phyloP scores from a whole-genome alignment of 257 asterid species.

The Anisodus tanguticus region DNA sequence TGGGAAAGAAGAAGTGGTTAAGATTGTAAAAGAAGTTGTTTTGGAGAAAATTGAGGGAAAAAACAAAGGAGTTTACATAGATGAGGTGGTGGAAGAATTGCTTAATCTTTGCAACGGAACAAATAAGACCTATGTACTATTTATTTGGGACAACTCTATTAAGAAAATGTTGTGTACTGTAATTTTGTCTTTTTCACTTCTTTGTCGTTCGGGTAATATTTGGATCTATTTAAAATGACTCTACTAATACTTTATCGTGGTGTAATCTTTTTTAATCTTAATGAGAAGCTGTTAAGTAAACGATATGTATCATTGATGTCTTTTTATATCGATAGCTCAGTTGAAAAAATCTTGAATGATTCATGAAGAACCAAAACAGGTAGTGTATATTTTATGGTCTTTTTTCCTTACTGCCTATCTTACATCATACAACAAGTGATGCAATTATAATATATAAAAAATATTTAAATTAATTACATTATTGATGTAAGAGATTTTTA shows the following conservation, averaged over 20 bases:
- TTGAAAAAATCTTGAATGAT: no score
- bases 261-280: not conserved
- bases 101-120: slow-evolving; percentile 40
- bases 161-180: not conserved
- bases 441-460: no score
- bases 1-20: slow-evolving; percentile 50
- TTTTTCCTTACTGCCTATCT: no score
- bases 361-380: no score
- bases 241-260: not conserved
- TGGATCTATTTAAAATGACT: not conserved
- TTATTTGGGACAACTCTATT: not conserved
- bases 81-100: slow-evolving; percentile 52
- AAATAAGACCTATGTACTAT: not conserved
- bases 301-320: no score
- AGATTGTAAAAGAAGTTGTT: slow-evolving; percentile 50
- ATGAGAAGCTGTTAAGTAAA: no score
- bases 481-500: no score
- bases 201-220: not conserved
- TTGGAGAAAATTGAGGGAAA: slow-evolving; percentile 42
- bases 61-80: slow-evolving; percentile 44
- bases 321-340: no score
- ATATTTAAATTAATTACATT: no score
- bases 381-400: no score
- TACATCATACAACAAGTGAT: no score
- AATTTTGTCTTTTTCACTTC: not conserved